phyloP scores from a whole-genome alignment of 2,329 filamentous ascomycete genomes.

The Diaporthe sp. region DNA sequence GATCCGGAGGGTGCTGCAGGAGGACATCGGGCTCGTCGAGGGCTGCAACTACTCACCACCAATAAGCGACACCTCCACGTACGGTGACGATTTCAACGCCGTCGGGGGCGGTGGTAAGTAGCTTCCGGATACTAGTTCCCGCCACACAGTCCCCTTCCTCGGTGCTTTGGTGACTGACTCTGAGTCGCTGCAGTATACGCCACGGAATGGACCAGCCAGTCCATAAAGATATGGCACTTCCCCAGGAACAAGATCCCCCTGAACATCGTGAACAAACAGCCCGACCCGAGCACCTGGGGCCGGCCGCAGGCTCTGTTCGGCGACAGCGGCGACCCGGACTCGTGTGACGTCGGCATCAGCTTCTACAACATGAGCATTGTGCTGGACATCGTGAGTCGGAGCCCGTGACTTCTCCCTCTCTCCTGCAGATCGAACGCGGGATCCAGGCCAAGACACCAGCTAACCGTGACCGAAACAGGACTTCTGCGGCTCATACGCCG shows the following conservation, averaged over 20 bases:
- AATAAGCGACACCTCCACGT: slow-evolving; percentile 55
- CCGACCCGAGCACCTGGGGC: slow-evolving; percentile 75
- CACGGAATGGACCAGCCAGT: slow-evolving; percentile 74
- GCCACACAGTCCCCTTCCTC: too few species aligned
- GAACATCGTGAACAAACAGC: slow-evolving; percentile 68
- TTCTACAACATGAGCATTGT: slow-evolving; percentile 79
- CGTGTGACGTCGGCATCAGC: slow-evolving; percentile 72
- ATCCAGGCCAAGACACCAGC: not conserved
- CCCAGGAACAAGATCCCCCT: slow-evolving; percentile 70
- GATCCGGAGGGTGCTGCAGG: not conserved
- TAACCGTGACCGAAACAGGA: slow-evolving; percentile 51
- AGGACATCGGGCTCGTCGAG: slow-evolving; percentile 34
- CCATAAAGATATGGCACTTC: slow-evolving; percentile 83
- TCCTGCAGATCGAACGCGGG: not conserved
- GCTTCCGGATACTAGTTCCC: not conserved
- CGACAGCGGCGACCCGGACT: slow-evolving; percentile 44
- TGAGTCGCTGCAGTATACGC: slow-evolving; percentile 64
- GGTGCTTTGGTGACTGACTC: not conserved
- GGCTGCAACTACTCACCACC: slow-evolving; percentile 58
- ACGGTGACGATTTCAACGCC: slow-evolving; percentile 75
- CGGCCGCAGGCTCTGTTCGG: slow-evolving; percentile 77
- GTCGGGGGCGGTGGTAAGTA: slow-evolving; percentile 62
- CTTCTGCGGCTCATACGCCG: slow-evolving; percentile 83
- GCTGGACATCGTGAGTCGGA: slow-evolving; percentile 67
- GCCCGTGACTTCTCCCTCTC: not conserved